Percentiles rank a stretch among this genome's conserved stretches.
Evolutionary conservation across 2,329 filamentous ascomycete genomes (phyloP).

Genomic region (Zopfia rhizophila): DNA sequence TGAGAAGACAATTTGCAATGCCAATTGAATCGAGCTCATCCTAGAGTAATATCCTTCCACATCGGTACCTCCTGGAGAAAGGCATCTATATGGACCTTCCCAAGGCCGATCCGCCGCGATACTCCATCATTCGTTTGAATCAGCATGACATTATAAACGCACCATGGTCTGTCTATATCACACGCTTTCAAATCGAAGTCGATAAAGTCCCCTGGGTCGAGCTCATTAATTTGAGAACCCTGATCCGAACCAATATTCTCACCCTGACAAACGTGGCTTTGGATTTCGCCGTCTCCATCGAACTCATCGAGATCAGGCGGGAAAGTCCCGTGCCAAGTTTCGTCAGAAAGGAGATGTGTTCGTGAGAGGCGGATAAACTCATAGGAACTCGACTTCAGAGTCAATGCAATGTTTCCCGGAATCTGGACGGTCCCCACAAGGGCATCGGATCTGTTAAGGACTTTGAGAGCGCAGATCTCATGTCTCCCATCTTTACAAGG

Average conservation of each 20-base stretch:
- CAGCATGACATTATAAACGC: constrained; percentile 11
- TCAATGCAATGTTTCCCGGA: neutral
- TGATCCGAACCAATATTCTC: too few relatives aligned
- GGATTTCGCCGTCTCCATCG: too few relatives aligned
- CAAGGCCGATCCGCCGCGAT: constrained; percentile 7
- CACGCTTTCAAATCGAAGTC: neutral
- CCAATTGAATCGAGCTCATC: too few relatives aligned
- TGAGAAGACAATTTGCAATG: too few relatives aligned
- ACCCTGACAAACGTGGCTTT: too few relatives aligned
- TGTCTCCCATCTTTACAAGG: too few relatives aligned
- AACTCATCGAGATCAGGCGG: too few relatives aligned
- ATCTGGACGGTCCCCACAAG: constrained; percentile 5
- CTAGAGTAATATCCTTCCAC: constrained; percentile 6
- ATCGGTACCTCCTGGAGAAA: neutral
- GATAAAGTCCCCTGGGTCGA: too few relatives aligned
- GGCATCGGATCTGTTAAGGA: neutral
- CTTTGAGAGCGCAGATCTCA: constrained; percentile 3
- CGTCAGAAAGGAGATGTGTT: neutral
- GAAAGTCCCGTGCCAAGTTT: constrained; percentile 1
- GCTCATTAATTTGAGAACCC: too few relatives aligned
- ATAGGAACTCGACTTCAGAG: neutral
- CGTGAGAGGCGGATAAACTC: constrained; percentile 9
- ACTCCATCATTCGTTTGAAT: constrained; percentile 8
- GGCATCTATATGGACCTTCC: constrained; percentile 8
- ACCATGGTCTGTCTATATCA: constrained; percentile 3